Base-by-base conservation (phyloP, 305 asterid species). In the Fraxinus albicans region DNA sequence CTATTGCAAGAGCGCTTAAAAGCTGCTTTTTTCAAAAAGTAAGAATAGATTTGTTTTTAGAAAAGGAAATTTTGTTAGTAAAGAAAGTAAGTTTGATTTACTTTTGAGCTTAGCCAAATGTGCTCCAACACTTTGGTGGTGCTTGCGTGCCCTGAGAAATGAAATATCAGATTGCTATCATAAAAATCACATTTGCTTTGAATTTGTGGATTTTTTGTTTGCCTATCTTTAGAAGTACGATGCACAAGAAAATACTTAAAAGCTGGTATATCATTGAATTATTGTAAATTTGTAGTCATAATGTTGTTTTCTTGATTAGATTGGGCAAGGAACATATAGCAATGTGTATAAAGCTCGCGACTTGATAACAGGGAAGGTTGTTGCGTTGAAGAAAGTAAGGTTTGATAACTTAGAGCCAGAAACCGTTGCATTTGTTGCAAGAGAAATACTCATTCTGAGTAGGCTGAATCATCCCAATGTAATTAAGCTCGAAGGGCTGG, bases 281-380 rank as follows among this genome's bases (percentile, higher is more conserved):
- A 27, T 69, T 80, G 70, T 85, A 80, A 78, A 79, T 79, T 73
- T 80, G 70, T 70, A 38, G 80, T 81, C 82, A 53, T 73, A 55
- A 63, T 72, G 33, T 82, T 76, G 3, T 31, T 34, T 74, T 42
- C 42, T 55, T 69, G 77, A 79, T 78, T 88, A 94, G 98, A 94
- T 94, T 87, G 98, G 98, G 86, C 99, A 96, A 86, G 98, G 98
- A 78, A 95, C 98, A 12, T 95, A 95, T 77, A 95, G 98, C 92
- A 93, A 95, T 81, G 98, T 95, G 79, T 95, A 95, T 80, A 95
- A 92, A 88, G 98, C 96, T 21, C 89, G 90, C 90, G 99, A 94
- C 87, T 89, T 94, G 92, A 89, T 93, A 44, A 94, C 94, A 0
- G 99, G 98, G 80, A 92, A 94, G 87, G 86, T 93, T 31, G 99